Base-by-base conservation (phyloP, 768 basidiomycete species). In the Dioszegia hungarica region DNA sequence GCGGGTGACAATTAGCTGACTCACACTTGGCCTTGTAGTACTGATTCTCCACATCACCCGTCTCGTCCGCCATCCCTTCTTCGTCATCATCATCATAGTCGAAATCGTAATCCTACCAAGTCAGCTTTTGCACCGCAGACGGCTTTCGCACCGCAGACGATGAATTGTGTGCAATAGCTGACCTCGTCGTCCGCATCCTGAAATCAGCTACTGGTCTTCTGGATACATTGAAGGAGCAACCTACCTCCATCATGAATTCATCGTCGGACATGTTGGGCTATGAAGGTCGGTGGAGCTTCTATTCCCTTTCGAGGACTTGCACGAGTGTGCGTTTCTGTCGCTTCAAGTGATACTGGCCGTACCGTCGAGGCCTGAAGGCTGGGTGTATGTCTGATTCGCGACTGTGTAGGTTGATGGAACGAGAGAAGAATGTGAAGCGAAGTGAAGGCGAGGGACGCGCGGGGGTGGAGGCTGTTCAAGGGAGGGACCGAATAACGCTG, bases 21-120 rank as follows among this genome's bases (percentile, higher is more conserved):
- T 49, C 63, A 97, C 94, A 86, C 77, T 99, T 99, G 11, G 95
- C 95, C 46, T 86, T 88, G 76, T 98, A 98, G 78, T 99, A 99
- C 83, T 92, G 85, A 73, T 99, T 99, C 79, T 99, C 95, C 41
- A 95, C 85, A 77, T 95, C 93, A 24, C 85, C 88, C 51, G 84
- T 88, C 46, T 83, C 87, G 1, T 84, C 63, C 65, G 88, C 88
- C 54, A 62, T 71, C 11, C 61, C 74, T 11, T 45, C 65, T 54
- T 89, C 84, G 27, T 82, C 88, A 27, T 88, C 77, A 39, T 92
- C 93, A 39, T 92, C 93, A 77, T 97, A 99, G 77, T 92, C 90
- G 75, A 98, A 97, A 64, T 84, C 90, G 77, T 95, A 95, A 70
- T 91, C 90, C 90, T 92, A 54, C 15, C 43, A 10, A 15, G 31